Evolutionary conservation across 2,329 filamentous ascomycete species (phyloP).

Genomic region (Trichoderma hamatum): DNA sequence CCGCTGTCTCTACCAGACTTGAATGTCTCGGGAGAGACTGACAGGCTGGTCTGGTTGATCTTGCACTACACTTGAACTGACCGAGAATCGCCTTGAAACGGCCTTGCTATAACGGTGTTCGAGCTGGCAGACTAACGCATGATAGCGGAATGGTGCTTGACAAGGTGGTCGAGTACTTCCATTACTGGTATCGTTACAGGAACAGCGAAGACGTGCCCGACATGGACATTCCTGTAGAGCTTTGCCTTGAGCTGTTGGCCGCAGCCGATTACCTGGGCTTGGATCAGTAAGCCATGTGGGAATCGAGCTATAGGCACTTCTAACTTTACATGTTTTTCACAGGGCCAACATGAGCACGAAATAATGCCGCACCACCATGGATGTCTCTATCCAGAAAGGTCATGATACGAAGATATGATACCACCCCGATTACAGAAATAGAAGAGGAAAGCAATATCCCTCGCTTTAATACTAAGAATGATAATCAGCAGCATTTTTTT

Average conservation of each 20-base stretch:
- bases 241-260: conserved; percentile 76
- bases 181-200: conserved; percentile 76
- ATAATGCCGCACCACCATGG: conserved; percentile 31
- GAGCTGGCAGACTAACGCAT: conserved; percentile 27
- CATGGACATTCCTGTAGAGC: conserved; percentile 77
- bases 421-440: conserved; percentile 10
- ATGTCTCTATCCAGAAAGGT: background rate
- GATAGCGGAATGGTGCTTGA: conserved; percentile 72
- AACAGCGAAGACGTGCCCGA: conserved; percentile 74
- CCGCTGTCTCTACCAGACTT: conserved; percentile 51
- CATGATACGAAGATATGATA: conserved; percentile 19
- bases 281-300: conserved; percentile 51
- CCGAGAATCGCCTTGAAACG: conserved; percentile 27
- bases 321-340: conserved; percentile 34
- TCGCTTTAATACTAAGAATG: conserved; percentile 15
- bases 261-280: conserved; percentile 77
- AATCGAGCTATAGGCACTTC: conserved; percentile 28
- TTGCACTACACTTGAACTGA: conserved; percentile 69
- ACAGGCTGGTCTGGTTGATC: conserved; percentile 51
- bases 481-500: background rate
- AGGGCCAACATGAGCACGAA: conserved; percentile 46
- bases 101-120: background rate
- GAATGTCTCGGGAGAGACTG: conserved; percentile 31
- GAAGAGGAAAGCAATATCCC: conserved; percentile 10
- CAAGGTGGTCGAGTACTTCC: conserved; percentile 81